These are phyloP conservation scores for Alternaria sp. DNA, from an alignment of 2,329 filamentous ascomycete genomes.

Conservation along the genomic window DNA sequence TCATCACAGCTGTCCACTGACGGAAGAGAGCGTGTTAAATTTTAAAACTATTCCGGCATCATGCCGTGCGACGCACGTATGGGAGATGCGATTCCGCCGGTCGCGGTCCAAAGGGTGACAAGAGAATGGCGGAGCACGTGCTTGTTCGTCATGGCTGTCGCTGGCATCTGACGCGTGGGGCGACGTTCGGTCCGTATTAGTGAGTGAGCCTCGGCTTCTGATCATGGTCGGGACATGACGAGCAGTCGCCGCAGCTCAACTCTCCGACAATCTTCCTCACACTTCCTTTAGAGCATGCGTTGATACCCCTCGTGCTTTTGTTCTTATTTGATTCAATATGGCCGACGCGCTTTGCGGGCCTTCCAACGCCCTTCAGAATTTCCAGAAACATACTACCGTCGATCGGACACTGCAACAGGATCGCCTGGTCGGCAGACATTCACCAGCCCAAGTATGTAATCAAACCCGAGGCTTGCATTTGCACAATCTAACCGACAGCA, in stretches of 20 bases:
- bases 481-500: conserved; percentile 41
- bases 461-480: background rate
- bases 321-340: conserved; percentile 55
- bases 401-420: conserved; percentile 79
- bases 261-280: background rate
- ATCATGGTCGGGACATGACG: conserved; percentile 4
- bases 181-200: conserved; percentile 18
- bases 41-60: background rate
- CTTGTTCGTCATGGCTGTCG: conserved; percentile 1
- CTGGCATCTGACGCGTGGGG: conserved; percentile 15
- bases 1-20: background rate
- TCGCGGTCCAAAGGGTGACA: background rate
- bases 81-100: background rate
- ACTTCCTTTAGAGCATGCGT: conserved; percentile 27
- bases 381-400: conserved; percentile 73
- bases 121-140: background rate
- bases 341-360: conserved; percentile 75
- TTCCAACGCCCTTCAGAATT: conserved; percentile 76
- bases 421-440: conserved; percentile 64
- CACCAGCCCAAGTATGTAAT: conserved; percentile 62
- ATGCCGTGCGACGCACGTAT: background rate
- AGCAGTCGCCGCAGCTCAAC: conserved; percentile 3
- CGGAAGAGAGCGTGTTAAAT: background rate
- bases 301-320: conserved; percentile 30
- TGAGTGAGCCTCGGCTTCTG: conserved; percentile 33